Evolutionary conservation across 208 protist species (phyloP), one percentile per base, ranked within the genome.

Genomic region (Leishmania tarentolae): DNA sequence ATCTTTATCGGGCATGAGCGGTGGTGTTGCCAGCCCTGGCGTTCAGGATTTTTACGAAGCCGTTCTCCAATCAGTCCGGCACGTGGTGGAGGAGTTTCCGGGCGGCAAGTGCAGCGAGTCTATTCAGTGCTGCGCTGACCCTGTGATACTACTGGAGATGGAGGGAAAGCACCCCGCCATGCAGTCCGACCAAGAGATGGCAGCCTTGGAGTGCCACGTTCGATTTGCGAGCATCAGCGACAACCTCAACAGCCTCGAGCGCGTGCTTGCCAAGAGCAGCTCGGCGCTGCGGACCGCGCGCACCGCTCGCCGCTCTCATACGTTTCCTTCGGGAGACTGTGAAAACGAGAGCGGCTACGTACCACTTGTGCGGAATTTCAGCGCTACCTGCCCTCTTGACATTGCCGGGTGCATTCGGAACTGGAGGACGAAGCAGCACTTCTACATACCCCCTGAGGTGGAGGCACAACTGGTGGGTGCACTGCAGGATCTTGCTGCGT

Each of bases 41-140:
- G 79, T 81, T 59, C 73, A 83, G n/a, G 78, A 78, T 37, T 96
- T 96, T 68, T 94, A 93, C 79, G 88, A 94, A 57, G 86, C 86
- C 6, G 75, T 96, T 44, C 87, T 90, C 35, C 79, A 87, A 47
- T 74, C 87, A 0, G 89, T 96, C 37, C 90, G 90, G 11, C 83
- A 83, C 66, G 78, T 96, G 28, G 80, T 94, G 11, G 87, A 87
- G 59, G 91, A 95, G 78, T 93, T 85, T 72, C 90, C 91, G 6
- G 93, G 93, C 9, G 85, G 89, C 2, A 35, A 76, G 28, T 95
- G 93, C 68, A 87, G 87, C 61, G 93, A 96, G 81, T 87, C 80
- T 19, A 90, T 95, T 73, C 84, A 92, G 56, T 93, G 87, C 83
- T 90, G 76, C 72, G 70, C 65, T 19, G 82, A 78, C 56, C 63